phyloP scores from a whole-genome alignment of 139 green algal genomes.

The Dunaliella primolecta region DNA sequence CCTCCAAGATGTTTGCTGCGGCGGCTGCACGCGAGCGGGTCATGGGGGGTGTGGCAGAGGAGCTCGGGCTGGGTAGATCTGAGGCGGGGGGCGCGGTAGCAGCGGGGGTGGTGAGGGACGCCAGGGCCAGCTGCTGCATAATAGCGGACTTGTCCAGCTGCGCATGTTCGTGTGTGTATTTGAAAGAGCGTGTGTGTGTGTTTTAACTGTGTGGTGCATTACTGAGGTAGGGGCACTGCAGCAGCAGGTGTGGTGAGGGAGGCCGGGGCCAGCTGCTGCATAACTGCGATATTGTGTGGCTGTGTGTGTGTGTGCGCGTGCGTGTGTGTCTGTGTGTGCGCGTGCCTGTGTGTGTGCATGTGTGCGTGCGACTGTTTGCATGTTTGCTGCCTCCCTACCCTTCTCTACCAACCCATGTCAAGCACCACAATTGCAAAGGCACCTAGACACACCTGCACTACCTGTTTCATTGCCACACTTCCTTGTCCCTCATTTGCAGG shows the following conservation, averaged over 20 bases:
- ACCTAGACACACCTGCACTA: too few species aligned
- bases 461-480: too few species aligned
- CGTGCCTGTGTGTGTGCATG: background rate
- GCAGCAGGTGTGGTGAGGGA: constrained; percentile 9
- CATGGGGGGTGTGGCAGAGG: constrained; percentile 31
- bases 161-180: background rate
- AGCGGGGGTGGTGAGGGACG: constrained; percentile 17
- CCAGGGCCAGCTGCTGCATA: constrained; percentile 46
- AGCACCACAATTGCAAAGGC: too few species aligned
- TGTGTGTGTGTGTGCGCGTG: background rate
- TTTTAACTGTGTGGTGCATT: too few species aligned
- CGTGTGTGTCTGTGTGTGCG: background rate
- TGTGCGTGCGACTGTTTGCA: background rate
- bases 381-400: too few species aligned
- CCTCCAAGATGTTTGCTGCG: constrained; percentile 84
- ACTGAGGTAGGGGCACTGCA: background rate
- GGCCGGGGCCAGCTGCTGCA: constrained; percentile 47
- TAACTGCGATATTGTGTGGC: constrained; percentile 10
- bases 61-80: background rate
- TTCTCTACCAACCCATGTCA: too few species aligned
- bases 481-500: too few species aligned
- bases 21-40: constrained; percentile 71
- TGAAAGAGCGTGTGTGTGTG: background rate
- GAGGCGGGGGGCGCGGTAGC: background rate
- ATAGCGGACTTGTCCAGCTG: constrained; percentile 12